These are phyloP conservation scores for Pythium aquatile DNA, from an alignment of 352 stramenopile species.

Conservation along the genomic window DNA sequence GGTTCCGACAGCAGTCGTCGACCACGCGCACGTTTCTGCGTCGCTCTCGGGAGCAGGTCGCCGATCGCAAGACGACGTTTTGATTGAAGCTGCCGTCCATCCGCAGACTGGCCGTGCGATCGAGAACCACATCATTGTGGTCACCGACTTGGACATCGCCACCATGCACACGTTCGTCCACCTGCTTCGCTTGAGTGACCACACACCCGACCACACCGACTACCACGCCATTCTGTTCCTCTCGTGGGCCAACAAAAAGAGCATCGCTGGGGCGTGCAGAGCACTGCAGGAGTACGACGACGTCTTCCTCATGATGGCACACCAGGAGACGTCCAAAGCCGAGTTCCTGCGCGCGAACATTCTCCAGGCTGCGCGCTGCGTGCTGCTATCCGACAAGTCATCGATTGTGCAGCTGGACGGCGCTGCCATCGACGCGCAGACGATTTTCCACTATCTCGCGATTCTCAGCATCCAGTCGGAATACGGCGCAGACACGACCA, in stretches of 20 bases:
- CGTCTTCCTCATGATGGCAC: constrained; percentile 58
- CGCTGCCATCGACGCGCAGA: constrained; percentile 53
- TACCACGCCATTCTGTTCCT: constrained; percentile 63
- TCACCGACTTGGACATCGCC: constrained; percentile 47
- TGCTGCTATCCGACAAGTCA: constrained; percentile 58
- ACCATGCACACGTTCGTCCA: constrained; percentile 50
- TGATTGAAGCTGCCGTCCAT: constrained; percentile 38
- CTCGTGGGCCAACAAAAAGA: constrained; percentile 47
- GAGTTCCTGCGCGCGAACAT: constrained; percentile 59
- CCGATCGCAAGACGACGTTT: constrained; percentile 27
- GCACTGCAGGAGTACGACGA: constrained; percentile 45
- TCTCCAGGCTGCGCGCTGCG: constrained; percentile 47
- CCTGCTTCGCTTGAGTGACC: constrained; percentile 46
- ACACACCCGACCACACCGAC: constrained; percentile 31
- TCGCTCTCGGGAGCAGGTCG: background rate
- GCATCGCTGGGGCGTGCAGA: constrained; percentile 18
- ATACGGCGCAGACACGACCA: constrained; percentile 39
- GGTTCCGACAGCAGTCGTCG: background rate
- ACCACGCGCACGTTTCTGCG: background rate
- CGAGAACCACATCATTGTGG: constrained; percentile 58
- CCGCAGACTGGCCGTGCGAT: constrained; percentile 28
- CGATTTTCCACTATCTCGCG: constrained; percentile 68
- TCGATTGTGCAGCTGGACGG: constrained; percentile 56
- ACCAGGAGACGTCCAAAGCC: constrained; percentile 43
- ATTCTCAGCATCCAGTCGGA: constrained; percentile 63